phyloP scores from a whole-genome alignment of 169 alveolate species.

The Cryptosporidium muris region DNA sequence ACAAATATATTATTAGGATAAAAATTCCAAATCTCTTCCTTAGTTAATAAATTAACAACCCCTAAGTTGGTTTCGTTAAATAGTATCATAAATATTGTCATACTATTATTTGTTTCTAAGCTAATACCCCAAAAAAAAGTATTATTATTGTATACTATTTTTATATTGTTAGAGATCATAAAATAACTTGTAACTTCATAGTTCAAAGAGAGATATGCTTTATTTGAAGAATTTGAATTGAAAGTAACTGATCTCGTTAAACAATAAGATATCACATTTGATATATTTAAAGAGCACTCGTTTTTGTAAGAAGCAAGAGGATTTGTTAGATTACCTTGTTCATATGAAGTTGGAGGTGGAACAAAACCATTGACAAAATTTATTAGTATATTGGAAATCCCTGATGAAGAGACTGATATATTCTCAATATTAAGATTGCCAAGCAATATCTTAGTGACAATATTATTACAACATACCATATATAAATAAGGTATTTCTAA shows the following conservation, averaged over 20 bases:
- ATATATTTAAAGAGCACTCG: constrained; percentile 3
- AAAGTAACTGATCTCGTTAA: constrained; percentile 23
- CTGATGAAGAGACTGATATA: background rate
- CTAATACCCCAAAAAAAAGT: constrained; percentile 25
- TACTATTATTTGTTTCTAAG: constrained; percentile 1
- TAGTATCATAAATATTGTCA: constrained; percentile 20
- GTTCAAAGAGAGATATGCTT: background rate
- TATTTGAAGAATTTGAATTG: background rate
- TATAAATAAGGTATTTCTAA: constrained; percentile 24
- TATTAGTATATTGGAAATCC: background rate
- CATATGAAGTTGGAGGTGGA: background rate
- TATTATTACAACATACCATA: constrained; percentile 15
- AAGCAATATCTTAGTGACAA: constrained; percentile 16
- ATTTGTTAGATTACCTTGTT: background rate
- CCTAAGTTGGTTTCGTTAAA: constrained; percentile 53
- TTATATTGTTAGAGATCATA: background rate
- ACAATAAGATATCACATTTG: constrained; percentile 23
- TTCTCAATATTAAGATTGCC: constrained; percentile 43
- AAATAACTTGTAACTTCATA: constrained; percentile 39
- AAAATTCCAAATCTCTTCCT: constrained; percentile 59
- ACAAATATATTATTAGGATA: constrained; percentile 16
- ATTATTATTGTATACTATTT: background rate
- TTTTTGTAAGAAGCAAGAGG: constrained; percentile 14
- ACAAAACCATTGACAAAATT: constrained; percentile 47
- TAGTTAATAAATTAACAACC: constrained; percentile 16